Conservation (phyloP, 2,329 filamentous ascomycete genomes). For the Colletotrichum sp. region DNA sequence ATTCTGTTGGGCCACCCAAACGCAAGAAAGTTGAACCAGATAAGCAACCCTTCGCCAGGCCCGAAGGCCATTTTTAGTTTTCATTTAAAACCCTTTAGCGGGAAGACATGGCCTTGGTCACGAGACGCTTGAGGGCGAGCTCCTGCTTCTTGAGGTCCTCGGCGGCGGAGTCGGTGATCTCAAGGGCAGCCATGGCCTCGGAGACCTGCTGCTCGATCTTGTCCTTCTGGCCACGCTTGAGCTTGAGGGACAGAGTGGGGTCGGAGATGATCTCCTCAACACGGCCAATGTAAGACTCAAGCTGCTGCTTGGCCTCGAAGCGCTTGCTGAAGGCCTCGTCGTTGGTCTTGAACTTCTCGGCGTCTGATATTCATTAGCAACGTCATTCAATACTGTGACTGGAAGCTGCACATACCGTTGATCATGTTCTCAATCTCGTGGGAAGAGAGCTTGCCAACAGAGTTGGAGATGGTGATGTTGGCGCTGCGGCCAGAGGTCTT, state of each 20-base stretch:
- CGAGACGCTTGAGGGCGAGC: slow-evolving; percentile 93
- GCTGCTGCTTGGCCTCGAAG: slow-evolving; percentile 98
- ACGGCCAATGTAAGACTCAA: slow-evolving; percentile 98
- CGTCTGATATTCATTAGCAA: slow-evolving; percentile 58
- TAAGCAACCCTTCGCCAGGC: slow-evolving; percentile 3
- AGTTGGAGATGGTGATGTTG: slow-evolving; percentile 99
- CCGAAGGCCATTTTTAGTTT: not conserved
- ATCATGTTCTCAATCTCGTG: slow-evolving; percentile 98
- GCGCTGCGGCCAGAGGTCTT: slow-evolving; percentile 97
- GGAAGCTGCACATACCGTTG: slow-evolving; percentile 60
- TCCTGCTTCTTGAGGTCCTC: slow-evolving; percentile 99
- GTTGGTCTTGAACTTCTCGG: slow-evolving; percentile 97
- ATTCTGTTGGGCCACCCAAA: slow-evolving; percentile 20
- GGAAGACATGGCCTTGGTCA: slow-evolving; percentile 97
- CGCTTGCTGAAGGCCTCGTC: slow-evolving; percentile 99
- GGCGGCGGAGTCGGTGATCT: slow-evolving; percentile 88
- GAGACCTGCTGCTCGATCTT: slow-evolving; percentile 98
- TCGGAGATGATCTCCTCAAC: slow-evolving; percentile 99
- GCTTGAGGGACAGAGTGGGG: slow-evolving; percentile 92
- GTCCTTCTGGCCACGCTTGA: slow-evolving; percentile 99
- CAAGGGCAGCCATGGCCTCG: slow-evolving; percentile 96
- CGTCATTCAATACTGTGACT: slow-evolving; percentile 10
- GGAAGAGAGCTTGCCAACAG: slow-evolving; percentile 95
- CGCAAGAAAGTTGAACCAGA: slow-evolving; percentile 22
- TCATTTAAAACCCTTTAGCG: slow-evolving; percentile 61